Conservation (phyloP, 169 alveolate genomes). For the Babesia divergens region DNA sequence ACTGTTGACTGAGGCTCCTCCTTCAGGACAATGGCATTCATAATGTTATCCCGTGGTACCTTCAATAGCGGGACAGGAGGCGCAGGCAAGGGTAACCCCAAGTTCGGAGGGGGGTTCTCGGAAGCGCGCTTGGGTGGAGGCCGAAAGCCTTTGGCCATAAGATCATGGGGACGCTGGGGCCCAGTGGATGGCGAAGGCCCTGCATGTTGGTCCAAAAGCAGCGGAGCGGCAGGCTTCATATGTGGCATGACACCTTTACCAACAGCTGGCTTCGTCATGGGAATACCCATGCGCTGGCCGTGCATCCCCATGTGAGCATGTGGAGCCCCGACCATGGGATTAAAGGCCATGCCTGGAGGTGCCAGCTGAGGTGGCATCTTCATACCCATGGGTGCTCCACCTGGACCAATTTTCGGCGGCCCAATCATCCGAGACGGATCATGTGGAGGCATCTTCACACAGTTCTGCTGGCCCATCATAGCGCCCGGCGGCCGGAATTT, state of each 20-base stretch:
- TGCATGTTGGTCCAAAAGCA: background rate
- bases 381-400: background rate
- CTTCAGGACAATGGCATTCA: background rate
- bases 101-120: background rate
- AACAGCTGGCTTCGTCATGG: background rate
- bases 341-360: conserved; percentile 1
- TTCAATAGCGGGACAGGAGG: conserved; percentile 7
- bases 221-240: background rate
- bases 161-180: background rate
- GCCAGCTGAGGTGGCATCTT: conserved; percentile 7
- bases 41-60: background rate
- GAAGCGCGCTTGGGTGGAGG: background rate
- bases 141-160: background rate
- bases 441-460: background rate
- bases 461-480: background rate
- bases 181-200: background rate
- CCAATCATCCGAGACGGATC: background rate
- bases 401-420: background rate
- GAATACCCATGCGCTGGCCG: background rate
- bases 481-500: background rate
- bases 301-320: background rate
- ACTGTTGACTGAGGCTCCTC: background rate
- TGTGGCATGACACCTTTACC: background rate
- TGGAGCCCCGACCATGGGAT: background rate
- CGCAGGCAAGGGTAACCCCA: background rate